Percentiles rank a stretch among this genome's conserved stretches.
phyloP scores from a whole-genome alignment of 2,329 filamentous ascomycete genomes.

The Phyllosticta citriasiana region DNA sequence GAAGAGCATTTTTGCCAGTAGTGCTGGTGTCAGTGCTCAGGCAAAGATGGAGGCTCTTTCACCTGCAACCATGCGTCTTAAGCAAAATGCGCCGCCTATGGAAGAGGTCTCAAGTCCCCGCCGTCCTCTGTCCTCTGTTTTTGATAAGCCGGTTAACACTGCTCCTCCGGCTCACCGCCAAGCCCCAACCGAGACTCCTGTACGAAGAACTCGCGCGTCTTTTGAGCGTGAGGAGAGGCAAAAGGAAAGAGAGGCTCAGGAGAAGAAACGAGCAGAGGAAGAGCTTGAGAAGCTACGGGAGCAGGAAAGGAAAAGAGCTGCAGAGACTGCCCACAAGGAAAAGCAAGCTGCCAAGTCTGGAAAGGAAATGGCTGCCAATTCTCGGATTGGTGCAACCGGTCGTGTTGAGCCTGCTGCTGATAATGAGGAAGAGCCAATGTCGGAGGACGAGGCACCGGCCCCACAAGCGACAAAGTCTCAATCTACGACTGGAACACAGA shows the following conservation, averaged over 20 bases:
- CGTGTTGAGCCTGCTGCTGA: constrained; percentile 12
- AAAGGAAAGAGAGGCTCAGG: constrained; percentile 49
- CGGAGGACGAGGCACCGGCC: constrained; percentile 44
- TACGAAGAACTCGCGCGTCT: constrained; percentile 47
- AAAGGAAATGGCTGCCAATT: constrained; percentile 41
- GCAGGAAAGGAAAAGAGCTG: constrained; percentile 53
- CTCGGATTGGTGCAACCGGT: constrained; percentile 16
- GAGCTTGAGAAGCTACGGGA: constrained; percentile 54
- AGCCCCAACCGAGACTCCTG: constrained; percentile 15
- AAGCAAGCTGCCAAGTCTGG: constrained; percentile 29
- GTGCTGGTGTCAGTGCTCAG: constrained; percentile 47
- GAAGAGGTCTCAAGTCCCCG: constrained; percentile 27
- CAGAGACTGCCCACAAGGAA: constrained; percentile 18
- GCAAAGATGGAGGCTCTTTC: constrained; percentile 46
- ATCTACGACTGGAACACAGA: constrained; percentile 41
- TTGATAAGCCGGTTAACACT: constrained; percentile 5
- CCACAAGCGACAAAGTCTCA: constrained; percentile 47
- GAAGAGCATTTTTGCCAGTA: constrained; percentile 75
- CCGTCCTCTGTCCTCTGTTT: neutral
- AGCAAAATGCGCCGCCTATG: constrained; percentile 14
- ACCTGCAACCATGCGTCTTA: neutral
- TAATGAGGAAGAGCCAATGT: constrained; percentile 27
- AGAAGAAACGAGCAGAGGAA: constrained; percentile 51
- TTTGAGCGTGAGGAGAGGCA: constrained; percentile 52
- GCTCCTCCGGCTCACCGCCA: constrained; percentile 3